These are phyloP conservation scores for Saposhnikovia divaricata DNA, from an alignment of 129 eudicot genomes.

Conservation along the genomic window DNA sequence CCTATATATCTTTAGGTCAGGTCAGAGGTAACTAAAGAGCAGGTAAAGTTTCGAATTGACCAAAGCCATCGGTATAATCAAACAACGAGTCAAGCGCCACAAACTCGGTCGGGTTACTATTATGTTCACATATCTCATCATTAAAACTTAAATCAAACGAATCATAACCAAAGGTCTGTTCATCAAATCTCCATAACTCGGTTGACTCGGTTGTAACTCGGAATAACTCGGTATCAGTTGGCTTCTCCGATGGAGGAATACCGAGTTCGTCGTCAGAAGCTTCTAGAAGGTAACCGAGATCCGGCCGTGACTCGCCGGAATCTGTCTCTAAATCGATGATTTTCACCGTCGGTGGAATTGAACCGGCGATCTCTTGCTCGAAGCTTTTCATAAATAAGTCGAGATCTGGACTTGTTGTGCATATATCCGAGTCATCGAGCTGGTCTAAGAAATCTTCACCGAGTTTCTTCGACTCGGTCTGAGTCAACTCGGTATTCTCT, in stretches of 20 bases:
- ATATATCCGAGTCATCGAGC: constrained; percentile 40
- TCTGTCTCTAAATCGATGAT: constrained; percentile 27
- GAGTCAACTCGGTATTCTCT: constrained; percentile 32
- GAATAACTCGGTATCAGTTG: constrained; percentile 22
- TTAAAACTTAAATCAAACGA: constrained; percentile 50
- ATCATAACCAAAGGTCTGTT: constrained; percentile 42
- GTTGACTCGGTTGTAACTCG: constrained; percentile 32
- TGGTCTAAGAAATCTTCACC: constrained; percentile 40
- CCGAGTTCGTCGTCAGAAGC: constrained; percentile 64
- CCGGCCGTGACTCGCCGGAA: constrained; percentile 47
- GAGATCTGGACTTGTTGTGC: constrained; percentile 43
- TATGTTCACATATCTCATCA: constrained; percentile 12
- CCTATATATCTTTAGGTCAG: neutral
- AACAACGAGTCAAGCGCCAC: constrained; percentile 65
- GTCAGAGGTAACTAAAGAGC: neutral
- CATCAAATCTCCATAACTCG: constrained; percentile 45
- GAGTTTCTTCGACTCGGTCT: constrained; percentile 44
- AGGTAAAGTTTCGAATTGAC: neutral
- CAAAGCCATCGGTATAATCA: constrained; percentile 43
- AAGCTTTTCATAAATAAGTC: constrained; percentile 75
- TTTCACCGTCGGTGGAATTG: constrained; percentile 19
- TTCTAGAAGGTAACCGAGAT: constrained; percentile 39
- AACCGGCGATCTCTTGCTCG: constrained; percentile 41
- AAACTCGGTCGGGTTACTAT: constrained; percentile 12
- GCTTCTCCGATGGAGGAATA: constrained; percentile 39